Percentiles rank a stretch among this genome's conserved stretches.
These are phyloP conservation scores for Diaporthe batatas DNA, from an alignment of 2,329 filamentous ascomycete genomes.

Conservation along the genomic window DNA sequence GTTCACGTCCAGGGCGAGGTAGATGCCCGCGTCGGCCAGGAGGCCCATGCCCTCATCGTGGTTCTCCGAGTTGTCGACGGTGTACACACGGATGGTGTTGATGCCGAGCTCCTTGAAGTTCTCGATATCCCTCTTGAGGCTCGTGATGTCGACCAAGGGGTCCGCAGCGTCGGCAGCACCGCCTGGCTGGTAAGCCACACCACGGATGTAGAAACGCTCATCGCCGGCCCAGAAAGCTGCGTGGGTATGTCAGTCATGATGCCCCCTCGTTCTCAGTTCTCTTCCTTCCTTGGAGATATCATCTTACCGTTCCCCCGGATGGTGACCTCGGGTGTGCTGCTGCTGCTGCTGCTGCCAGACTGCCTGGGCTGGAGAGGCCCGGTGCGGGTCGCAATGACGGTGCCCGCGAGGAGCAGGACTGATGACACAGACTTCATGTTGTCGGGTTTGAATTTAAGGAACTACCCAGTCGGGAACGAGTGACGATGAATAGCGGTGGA, in stretches of 20 bases:
- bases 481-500: slow-evolving; percentile 15
- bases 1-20: slow-evolving; percentile 92
- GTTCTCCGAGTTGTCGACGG: slow-evolving; percentile 84
- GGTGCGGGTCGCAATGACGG: slow-evolving; percentile 11
- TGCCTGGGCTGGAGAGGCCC: slow-evolving; percentile 12
- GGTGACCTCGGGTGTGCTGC: slow-evolving; percentile 34
- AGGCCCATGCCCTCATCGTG: slow-evolving; percentile 89
- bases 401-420: slow-evolving; percentile 15
- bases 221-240: slow-evolving; percentile 68
- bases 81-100: slow-evolving; percentile 94
- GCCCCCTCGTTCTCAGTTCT: too few species aligned
- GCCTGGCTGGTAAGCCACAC: slow-evolving; percentile 73
- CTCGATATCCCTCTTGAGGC: slow-evolving; percentile 83
- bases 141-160: slow-evolving; percentile 77
- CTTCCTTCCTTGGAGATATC: neutral
- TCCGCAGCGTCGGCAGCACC: slow-evolving; percentile 70
- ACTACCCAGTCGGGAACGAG: slow-evolving; percentile 28
- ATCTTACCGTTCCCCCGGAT: slow-evolving; percentile 38
- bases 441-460: neutral
- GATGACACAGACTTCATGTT: slow-evolving; percentile 34
- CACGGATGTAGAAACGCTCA: slow-evolving; percentile 70
- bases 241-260: neutral
- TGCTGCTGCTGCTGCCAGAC: slow-evolving; percentile 28
- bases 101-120: slow-evolving; percentile 88
- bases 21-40: slow-evolving; percentile 87